Evolutionary conservation across 2,329 filamentous ascomycete species (phyloP).

Genomic region (Clarireedia homoeocarpa): DNA sequence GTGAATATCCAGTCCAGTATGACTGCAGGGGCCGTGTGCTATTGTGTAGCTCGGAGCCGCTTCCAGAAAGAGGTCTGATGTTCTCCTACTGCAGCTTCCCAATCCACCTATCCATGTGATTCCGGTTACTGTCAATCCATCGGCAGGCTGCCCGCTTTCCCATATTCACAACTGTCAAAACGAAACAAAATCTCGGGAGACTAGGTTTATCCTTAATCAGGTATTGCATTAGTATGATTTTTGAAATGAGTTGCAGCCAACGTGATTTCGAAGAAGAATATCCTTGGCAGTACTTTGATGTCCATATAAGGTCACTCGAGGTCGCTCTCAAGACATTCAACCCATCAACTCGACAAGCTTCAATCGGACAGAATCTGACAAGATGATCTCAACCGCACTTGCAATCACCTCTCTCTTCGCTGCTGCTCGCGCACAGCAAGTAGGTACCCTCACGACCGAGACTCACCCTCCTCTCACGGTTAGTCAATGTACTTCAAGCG

Average conservation of each 20-base stretch:
- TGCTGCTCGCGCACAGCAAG: conserved; percentile 39
- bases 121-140: conserved; percentile 17
- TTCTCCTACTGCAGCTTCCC: too few species aligned
- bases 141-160: conserved; percentile 25
- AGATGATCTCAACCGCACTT: conserved; percentile 29
- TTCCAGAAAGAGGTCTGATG: background rate
- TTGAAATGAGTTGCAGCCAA: background rate
- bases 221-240: background rate
- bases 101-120: conserved; percentile 1
- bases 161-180: conserved; percentile 11
- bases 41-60: background rate
- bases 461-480: conserved; percentile 45
- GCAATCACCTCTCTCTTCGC: conserved; percentile 38
- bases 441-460: conserved; percentile 39
- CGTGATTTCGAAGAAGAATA: too few species aligned
- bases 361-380: conserved; percentile 11
- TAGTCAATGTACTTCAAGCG: conserved; percentile 40
- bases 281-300: background rate
- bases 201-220: background rate
- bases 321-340: conserved; percentile 1
- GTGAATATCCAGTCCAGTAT: background rate
- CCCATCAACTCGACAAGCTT: background rate
- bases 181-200: background rate
- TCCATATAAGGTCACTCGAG: conserved; percentile 21
- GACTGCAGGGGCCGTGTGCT: background rate